Conservation (phyloP, 371 early-diverging fungal species). For the Cokeromyces recurvatus region DNA sequence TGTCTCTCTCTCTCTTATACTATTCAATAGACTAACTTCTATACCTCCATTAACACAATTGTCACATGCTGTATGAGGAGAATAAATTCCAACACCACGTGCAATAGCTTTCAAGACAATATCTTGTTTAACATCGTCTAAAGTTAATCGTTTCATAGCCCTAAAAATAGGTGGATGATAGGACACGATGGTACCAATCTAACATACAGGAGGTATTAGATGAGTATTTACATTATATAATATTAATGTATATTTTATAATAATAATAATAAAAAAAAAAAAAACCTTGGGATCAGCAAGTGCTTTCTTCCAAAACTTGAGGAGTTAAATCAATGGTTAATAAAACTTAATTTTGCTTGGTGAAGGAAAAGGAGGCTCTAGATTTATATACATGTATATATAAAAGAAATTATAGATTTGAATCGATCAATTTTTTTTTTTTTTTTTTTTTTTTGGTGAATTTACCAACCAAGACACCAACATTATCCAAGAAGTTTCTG, state of each 20-base stretch:
- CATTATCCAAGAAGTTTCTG: conserved; percentile 95
- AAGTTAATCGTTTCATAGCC: conserved; percentile 77
- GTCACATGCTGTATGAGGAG: conserved; percentile 97
- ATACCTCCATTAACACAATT: conserved; percentile 74
- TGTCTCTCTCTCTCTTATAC: background rate
- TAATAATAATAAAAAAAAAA: background rate
- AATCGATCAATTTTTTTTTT: too few species aligned
- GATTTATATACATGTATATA: background rate
- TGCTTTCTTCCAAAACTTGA: conserved; percentile 88
- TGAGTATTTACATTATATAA: too few species aligned
- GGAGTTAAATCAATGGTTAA: conserved; percentile 94
- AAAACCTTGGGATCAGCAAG: conserved; percentile 58
- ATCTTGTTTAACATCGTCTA: conserved; percentile 71
- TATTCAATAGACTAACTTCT: background rate
- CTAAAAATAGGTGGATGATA: conserved; percentile 98
- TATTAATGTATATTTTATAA: background rate
- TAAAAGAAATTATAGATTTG: too few species aligned
- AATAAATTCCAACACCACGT: conserved; percentile 88
- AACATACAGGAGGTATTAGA: too few species aligned
- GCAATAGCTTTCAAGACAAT: conserved; percentile 83
- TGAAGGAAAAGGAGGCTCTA: conserved; percentile 73
- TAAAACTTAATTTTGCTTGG: conserved; percentile 73
- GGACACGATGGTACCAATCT: conserved; percentile 86
- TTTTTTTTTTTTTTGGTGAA: background rate
- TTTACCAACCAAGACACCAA: conserved; percentile 82